Conservation (phyloP, 352 stramenopile genomes). For the Pythium dissotocum region DNA sequence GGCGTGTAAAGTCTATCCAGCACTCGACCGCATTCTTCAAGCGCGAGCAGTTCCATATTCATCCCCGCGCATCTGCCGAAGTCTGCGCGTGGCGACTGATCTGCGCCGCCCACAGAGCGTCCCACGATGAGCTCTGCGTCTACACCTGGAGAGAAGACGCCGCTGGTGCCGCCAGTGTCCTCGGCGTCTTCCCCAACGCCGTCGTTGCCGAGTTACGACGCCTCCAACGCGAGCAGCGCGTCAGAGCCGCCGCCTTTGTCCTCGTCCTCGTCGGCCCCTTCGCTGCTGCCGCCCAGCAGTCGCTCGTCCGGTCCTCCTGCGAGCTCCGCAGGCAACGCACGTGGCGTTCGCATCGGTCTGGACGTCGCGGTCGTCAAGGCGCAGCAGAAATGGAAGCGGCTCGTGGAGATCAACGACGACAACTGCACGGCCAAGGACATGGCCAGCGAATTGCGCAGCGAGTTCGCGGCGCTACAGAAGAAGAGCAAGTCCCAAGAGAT, state of each 20-base stretch:
- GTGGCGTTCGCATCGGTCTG: constrained; percentile 51
- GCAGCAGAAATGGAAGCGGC: constrained; percentile 82
- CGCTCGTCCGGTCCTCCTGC: neutral
- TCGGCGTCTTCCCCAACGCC: constrained; percentile 4
- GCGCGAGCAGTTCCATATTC: neutral
- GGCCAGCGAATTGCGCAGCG: constrained; percentile 72
- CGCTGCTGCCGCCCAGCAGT: neutral
- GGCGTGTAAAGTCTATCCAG: neutral
- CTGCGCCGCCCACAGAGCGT: neutral
- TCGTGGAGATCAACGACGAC: constrained; percentile 75
- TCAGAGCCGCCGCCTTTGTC: too few relatives aligned
- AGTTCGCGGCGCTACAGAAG: constrained; percentile 67
- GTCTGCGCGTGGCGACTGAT: neutral
- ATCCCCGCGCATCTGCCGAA: neutral
- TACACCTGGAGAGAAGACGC: constrained; percentile 19
- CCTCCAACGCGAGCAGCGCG: neutral
- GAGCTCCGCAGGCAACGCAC: constrained; percentile 18
- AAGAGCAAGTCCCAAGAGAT: constrained; percentile 39
- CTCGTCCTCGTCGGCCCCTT: too few relatives aligned
- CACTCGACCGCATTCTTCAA: neutral
- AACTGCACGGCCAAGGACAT: constrained; percentile 85
- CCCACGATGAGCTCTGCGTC: constrained; percentile 17
- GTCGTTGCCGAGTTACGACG: constrained; percentile 20
- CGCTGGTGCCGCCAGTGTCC: constrained; percentile 20
- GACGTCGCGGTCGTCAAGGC: constrained; percentile 71